Conservation (phyloP, 1,139 yeast genomes). For the Sugiyamaella japonica region DNA sequence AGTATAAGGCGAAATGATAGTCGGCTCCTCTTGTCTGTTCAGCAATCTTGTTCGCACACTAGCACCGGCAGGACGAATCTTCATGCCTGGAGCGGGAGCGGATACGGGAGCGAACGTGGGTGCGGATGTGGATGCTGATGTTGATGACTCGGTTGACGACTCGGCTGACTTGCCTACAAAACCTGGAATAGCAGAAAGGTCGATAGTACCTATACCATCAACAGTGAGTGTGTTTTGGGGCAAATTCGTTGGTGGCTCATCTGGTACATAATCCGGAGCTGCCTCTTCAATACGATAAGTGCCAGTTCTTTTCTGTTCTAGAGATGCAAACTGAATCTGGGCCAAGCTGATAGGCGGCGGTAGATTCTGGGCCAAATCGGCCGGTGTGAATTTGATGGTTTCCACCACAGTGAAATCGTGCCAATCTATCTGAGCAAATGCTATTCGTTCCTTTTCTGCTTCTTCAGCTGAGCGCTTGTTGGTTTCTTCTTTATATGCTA, state of each 20-base stretch:
- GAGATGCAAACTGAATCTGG: constrained; percentile 61
- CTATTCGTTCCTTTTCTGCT: constrained; percentile 47
- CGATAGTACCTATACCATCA: constrained; percentile 5
- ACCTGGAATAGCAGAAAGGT: constrained; percentile 8
- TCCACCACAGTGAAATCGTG: constrained; percentile 74
- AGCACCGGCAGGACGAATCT: constrained; percentile 68
- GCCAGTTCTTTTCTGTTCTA: constrained; percentile 49
- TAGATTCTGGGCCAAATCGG: constrained; percentile 62
- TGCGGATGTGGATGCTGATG: constrained; percentile 30
- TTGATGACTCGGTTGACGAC: background rate
- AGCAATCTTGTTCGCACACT: constrained; percentile 49
- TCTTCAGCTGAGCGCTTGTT: constrained; percentile 38
- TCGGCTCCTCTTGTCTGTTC: constrained; percentile 38
- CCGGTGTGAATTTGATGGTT: constrained; percentile 62
- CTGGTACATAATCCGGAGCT: constrained; percentile 40
- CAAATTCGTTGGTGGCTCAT: constrained; percentile 4
- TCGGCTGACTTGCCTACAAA: background rate
- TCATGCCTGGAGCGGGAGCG: constrained; percentile 48
- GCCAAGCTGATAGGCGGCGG: constrained; percentile 61
- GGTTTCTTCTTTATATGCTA: constrained; percentile 45
- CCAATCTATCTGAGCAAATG: constrained; percentile 85
- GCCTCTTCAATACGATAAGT: constrained; percentile 42
- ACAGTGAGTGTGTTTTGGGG: background rate
- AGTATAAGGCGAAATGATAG: constrained; percentile 72
- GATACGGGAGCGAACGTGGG: constrained; percentile 42